Base-by-base conservation (phyloP, 305 asterid species). In the Ajuga reptans region DNA sequence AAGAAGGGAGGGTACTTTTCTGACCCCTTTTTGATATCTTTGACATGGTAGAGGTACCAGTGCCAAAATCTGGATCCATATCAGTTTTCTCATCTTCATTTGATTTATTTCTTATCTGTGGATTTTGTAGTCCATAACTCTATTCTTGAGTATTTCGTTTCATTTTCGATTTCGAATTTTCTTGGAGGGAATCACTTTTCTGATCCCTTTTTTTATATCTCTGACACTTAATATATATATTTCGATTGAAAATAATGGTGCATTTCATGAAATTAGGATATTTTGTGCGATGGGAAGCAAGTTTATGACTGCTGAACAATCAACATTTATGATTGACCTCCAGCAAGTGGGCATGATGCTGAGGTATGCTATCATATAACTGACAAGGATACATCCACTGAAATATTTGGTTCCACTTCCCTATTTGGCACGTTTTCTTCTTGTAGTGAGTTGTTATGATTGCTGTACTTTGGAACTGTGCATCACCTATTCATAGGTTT, bases 281-380 rank as follows among this genome's bases (percentile, higher is more conserved):
- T 90, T 90, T 74, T 92, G 97, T 78, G 96, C 96, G 16, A 88
- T 77, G 80, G 98, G 96, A 50, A 88, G 94, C 86, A 90, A 83
- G 81, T 88, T 81, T 75, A 92, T 92, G 98, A 88, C 97, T 17
- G 95, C 92, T 71, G 98, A 90, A 77, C 97, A 92, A 70, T 92
- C 98, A 21, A 88, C 98, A 21, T 92, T 92, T 78, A 92, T 92
- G 98, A 92, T 88, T 83, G 98, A 92, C 82, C 94, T 92, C 72
- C 97, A 92, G 77, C 98, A 92, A 83, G 96, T 92, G 62, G 93
- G 97, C 65, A 83, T 86, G 80, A 92, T 92, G 96, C 80, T 92
- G 82, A 88, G 98, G 98, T 90, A 80, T 64, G 72, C 77, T 60
- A 47, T 41, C 50, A 45, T 34, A 64, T 53, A 55, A 53, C 49